Conservation (phyloP, 345 rosid species). For the Salix koriyanagi region DNA sequence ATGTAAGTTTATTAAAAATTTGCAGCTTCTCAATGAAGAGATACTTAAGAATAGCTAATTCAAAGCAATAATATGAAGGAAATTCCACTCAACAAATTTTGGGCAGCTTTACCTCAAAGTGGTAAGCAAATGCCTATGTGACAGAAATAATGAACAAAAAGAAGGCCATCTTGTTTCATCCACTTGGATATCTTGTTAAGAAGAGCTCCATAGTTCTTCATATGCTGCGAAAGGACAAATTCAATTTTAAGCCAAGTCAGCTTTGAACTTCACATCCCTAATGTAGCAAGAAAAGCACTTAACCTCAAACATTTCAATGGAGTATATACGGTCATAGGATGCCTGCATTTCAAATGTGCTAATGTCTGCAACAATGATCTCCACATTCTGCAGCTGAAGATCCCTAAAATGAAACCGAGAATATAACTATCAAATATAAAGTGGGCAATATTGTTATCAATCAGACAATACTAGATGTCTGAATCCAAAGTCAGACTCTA, state of each 20-base stretch:
- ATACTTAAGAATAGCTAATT: no score
- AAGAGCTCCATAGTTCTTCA: slow-evolving; percentile 77
- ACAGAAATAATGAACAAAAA: slow-evolving; percentile 83
- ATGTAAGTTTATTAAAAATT: neutral
- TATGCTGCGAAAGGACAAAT: slow-evolving; percentile 45
- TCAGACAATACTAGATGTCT: neutral
- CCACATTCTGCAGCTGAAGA: slow-evolving; percentile 57
- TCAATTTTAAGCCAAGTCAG: neutral
- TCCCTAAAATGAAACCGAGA: slow-evolving; percentile 30
- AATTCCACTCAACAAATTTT: neutral
- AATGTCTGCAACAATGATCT: slow-evolving; percentile 74
- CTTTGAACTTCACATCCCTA: neutral
- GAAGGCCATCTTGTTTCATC: slow-evolving; percentile 76
- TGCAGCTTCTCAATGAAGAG: neutral
- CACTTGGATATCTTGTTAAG: slow-evolving; percentile 71
- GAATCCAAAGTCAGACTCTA: neutral
- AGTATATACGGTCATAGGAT: slow-evolving; percentile 60
- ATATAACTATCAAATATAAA: neutral
- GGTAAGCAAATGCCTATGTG: slow-evolving; percentile 80
- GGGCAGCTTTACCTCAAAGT: slow-evolving; percentile 57
- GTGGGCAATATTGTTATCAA: no score
- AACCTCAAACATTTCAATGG: slow-evolving; percentile 96
- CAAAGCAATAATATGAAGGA: neutral
- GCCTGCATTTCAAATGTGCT: slow-evolving; percentile 75
- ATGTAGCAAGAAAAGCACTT: neutral